phyloP scores from a whole-genome alignment of 2,329 filamentous ascomycete genomes.

The Xylariaceae sp. region DNA sequence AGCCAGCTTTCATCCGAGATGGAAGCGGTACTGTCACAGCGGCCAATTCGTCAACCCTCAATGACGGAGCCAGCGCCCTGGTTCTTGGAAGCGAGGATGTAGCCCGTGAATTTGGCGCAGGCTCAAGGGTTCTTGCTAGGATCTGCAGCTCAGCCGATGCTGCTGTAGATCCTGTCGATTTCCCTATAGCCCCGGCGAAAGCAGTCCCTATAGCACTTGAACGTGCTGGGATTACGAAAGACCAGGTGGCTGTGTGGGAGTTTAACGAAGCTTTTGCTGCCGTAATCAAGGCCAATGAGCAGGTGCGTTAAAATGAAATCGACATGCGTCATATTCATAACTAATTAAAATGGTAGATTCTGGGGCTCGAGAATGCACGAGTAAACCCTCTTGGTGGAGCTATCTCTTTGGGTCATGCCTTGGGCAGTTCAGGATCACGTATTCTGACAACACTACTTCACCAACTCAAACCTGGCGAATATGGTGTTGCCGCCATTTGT shows the following conservation, averaged over 20 bases:
- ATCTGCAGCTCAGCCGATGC: conserved; percentile 87
- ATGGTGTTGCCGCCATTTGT: conserved; percentile 93
- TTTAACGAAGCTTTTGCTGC: conserved; percentile 98
- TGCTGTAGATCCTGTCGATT: conserved; percentile 86
- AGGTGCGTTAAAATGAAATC: conserved; percentile 45
- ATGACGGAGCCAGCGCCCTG: conserved; percentile 88
- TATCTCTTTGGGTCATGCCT: conserved; percentile 85
- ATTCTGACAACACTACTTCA: conserved; percentile 89
- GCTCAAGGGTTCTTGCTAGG: conserved; percentile 78
- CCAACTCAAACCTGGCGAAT: conserved; percentile 87
- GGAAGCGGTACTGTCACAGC: conserved; percentile 89
- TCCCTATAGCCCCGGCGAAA: conserved; percentile 87
- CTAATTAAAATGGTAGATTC: conserved; percentile 50
- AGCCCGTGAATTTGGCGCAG: conserved; percentile 72
- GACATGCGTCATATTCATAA: too few relatives aligned
- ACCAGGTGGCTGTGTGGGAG: conserved; percentile 93
- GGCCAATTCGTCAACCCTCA: conserved; percentile 89
- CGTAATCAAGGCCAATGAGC: conserved; percentile 90
- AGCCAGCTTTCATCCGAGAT: conserved; percentile 85
- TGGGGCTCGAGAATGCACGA: conserved; percentile 72
- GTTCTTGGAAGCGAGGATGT: conserved; percentile 79
- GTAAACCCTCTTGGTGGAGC: conserved; percentile 89
- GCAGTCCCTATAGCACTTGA: conserved; percentile 87
- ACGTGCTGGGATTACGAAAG: conserved; percentile 83
- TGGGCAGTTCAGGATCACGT: conserved; percentile 88